phyloP scores from a whole-genome alignment of 768 basidiomycete species.

The Neoboletus subvelutipes region DNA sequence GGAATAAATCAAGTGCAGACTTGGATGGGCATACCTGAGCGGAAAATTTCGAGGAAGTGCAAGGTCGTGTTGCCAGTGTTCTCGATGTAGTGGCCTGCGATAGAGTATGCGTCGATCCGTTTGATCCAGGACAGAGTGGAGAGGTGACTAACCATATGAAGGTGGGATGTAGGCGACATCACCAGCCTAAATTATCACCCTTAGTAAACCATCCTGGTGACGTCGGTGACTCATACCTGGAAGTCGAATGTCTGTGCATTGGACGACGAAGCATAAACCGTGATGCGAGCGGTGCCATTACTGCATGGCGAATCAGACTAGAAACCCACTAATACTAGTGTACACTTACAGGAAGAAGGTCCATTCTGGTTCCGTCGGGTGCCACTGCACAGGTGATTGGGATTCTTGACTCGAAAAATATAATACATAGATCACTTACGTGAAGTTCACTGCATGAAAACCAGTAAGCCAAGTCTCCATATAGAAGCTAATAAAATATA shows the following conservation, averaged over 20 bases:
- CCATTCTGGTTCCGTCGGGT: constrained; percentile 52
- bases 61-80: constrained; percentile 62
- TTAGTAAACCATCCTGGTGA: not conserved
- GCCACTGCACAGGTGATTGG: constrained; percentile 38
- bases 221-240: constrained; percentile 28
- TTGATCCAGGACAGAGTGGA: not conserved
- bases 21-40: constrained; percentile 37
- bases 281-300: constrained; percentile 41
- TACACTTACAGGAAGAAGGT: constrained; percentile 38
- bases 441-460: constrained; percentile 41
- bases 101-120: not conserved
- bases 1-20: no score
- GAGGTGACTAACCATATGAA: constrained; percentile 21
- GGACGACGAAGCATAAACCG: constrained; percentile 40
- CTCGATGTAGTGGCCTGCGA: constrained; percentile 64
- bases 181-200: constrained; percentile 27
- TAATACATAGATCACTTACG: constrained; percentile 27
- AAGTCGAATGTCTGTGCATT: constrained; percentile 47
- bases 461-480: not conserved
- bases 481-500: not conserved
- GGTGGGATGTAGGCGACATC: constrained; percentile 28
- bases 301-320: constrained; percentile 22
- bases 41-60: constrained; percentile 62
- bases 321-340: not conserved
- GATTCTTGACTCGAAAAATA: not conserved